Evolutionary conservation across 257 asterid species (phyloP).

Genomic region (Fraxinus americana): DNA sequence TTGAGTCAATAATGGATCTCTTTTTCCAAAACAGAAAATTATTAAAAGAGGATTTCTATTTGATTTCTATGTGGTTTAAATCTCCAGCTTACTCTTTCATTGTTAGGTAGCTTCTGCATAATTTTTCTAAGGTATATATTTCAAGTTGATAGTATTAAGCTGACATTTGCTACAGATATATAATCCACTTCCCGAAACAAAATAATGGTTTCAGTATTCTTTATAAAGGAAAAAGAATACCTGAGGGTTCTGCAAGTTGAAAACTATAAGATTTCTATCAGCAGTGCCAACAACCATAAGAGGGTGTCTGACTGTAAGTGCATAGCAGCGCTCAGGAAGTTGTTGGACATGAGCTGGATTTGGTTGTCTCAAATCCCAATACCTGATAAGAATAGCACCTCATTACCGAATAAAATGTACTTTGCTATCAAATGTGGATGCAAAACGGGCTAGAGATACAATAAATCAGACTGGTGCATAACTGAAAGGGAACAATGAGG

Average conservation of each 20-base stretch:
- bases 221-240: slow-evolving; percentile 37
- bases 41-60: neutral
- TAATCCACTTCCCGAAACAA: neutral
- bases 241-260: slow-evolving; percentile 97
- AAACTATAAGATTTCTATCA: slow-evolving; percentile 82
- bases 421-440: slow-evolving; percentile 8
- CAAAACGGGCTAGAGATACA: neutral
- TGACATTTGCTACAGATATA: neutral
- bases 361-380: slow-evolving; percentile 94
- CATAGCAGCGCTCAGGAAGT: slow-evolving; percentile 97
- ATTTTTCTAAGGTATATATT: neutral
- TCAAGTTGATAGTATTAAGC: neutral
- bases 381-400: slow-evolving; percentile 49
- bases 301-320: slow-evolving; percentile 84
- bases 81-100: neutral
- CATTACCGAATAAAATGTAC: slow-evolving; percentile 26
- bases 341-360: slow-evolving; percentile 88
- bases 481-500: slow-evolving; percentile 5
- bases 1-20: neutral
- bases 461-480: slow-evolving; percentile 8
- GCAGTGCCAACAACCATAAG: slow-evolving; percentile 97
- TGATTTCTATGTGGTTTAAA: neutral
- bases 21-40: neutral
- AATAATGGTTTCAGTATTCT: neutral
- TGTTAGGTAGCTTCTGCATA: neutral